Percentiles rank a stretch among this genome's conserved stretches.
These are phyloP conservation scores for Amniculicola lignicola DNA, from an alignment of 495 filamentous ascomycete genomes.

Conservation along the genomic window DNA sequence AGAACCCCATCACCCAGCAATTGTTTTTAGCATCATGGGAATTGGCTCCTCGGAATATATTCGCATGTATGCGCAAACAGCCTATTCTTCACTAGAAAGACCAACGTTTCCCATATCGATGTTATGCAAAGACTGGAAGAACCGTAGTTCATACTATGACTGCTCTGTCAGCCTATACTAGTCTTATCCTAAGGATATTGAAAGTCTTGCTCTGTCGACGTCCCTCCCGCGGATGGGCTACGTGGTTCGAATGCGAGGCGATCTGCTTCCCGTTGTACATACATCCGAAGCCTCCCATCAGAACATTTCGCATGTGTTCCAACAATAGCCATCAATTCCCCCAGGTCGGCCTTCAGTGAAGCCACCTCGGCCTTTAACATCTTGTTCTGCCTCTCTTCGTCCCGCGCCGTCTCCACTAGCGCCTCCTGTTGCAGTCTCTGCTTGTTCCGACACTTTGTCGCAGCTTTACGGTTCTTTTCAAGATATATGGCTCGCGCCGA, in stretches of 20 bases:
- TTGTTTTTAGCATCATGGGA: too few species aligned
- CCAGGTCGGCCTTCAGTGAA: background rate
- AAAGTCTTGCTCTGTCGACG: background rate
- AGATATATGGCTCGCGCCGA: slow-evolving; percentile 8
- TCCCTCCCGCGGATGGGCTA: background rate
- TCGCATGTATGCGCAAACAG: background rate
- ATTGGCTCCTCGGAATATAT: too few species aligned
- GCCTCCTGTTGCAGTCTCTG: slow-evolving; percentile 19
- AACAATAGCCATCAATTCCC: slow-evolving; percentile 12
- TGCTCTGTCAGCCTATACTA: background rate
- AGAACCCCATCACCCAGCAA: too few species aligned
- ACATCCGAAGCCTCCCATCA: slow-evolving; percentile 6
- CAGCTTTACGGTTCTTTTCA: slow-evolving; percentile 20
- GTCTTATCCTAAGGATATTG: background rate
- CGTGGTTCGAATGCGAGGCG: too few species aligned
- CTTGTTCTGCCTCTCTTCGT: slow-evolving; percentile 11
- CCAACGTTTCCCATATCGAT: background rate
- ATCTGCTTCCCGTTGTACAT: slow-evolving; percentile 18
- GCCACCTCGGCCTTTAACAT: slow-evolving; percentile 11
- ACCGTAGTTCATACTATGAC: background rate
- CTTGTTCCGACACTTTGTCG: slow-evolving; percentile 19
- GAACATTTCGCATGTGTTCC: slow-evolving; percentile 5
- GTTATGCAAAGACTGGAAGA: background rate
- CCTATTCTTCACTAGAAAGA: background rate
- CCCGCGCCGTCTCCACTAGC: slow-evolving; percentile 5